Conservation (phyloP, 768 basidiomycete genomes). For the Mrakia blollopis region DNA sequence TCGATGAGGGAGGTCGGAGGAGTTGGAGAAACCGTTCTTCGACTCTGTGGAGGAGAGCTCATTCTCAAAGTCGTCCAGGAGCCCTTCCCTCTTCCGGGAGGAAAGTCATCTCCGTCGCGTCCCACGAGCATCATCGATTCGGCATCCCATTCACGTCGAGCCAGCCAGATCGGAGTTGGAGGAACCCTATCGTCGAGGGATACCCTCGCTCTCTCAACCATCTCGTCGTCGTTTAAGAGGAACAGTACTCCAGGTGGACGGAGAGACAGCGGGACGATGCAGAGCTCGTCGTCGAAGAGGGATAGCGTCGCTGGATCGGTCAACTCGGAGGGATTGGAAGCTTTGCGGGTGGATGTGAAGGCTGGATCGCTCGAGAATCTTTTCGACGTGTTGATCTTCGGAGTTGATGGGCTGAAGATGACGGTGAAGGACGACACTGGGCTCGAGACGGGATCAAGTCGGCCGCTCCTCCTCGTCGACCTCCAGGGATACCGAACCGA, state of each 20-base stretch:
- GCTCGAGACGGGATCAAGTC: background rate
- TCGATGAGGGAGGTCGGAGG: slow-evolving; percentile 22
- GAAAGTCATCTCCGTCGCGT: background rate
- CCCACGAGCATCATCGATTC: slow-evolving; percentile 23
- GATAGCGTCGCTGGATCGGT: slow-evolving; percentile 20
- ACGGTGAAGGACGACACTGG: slow-evolving; percentile 28
- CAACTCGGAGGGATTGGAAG: slow-evolving; percentile 54
- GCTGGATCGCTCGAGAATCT: slow-evolving; percentile 71
- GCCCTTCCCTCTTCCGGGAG: background rate
- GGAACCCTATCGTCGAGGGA: background rate
- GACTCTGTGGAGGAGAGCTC: slow-evolving; percentile 16
- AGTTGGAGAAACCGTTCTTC: slow-evolving; percentile 22
- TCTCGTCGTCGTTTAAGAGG: slow-evolving; percentile 10
- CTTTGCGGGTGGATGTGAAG: slow-evolving; percentile 68
- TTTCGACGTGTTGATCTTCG: slow-evolving; percentile 70
- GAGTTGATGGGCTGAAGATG: slow-evolving; percentile 48
- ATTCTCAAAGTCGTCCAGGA: slow-evolving; percentile 20
- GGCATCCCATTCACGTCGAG: background rate
- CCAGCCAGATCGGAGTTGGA: background rate
- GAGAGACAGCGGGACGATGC: background rate
- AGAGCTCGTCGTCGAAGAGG: slow-evolving; percentile 4
- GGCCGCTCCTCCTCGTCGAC: slow-evolving; percentile 45
- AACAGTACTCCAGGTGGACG: slow-evolving; percentile 8
- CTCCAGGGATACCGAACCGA: slow-evolving; percentile 64
- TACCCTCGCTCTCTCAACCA: background rate